Percentiles rank a stretch among this genome's conserved stretches.
These are phyloP conservation scores for Podaxis pistillaris DNA, from an alignment of 768 basidiomycete species.

Conservation along the genomic window DNA sequence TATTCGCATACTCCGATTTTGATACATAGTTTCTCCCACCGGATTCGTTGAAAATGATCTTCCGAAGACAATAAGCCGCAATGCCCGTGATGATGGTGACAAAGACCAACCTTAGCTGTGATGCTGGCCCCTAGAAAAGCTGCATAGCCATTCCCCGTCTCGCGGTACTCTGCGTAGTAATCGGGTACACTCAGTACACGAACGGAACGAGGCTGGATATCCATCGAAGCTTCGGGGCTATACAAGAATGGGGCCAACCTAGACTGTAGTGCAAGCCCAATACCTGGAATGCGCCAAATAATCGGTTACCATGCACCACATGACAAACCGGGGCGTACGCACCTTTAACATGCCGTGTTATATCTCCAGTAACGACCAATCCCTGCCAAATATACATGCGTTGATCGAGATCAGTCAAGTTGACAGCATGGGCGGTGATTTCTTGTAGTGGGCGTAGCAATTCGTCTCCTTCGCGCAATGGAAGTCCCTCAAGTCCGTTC, in stretches of 20 bases:
- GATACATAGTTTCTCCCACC: constrained; percentile 70
- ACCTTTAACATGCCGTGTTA: constrained; percentile 75
- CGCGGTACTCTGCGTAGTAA: constrained; percentile 88
- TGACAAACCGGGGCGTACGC: constrained; percentile 15
- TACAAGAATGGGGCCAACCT: constrained; percentile 62
- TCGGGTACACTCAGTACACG: constrained; percentile 73
- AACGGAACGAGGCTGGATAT: constrained; percentile 67
- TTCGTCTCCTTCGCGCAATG: constrained; percentile 22
- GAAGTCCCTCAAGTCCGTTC: constrained; percentile 30
- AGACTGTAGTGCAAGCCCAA: constrained; percentile 68
- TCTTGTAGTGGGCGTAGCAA: constrained; percentile 57
- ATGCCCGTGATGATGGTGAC: background rate
- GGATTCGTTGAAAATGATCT: constrained; percentile 77
- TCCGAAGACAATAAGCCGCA: constrained; percentile 12
- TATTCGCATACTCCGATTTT: constrained; percentile 72
- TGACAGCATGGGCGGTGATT: constrained; percentile 62
- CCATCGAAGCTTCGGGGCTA: constrained; percentile 63
- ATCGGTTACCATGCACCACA: background rate
- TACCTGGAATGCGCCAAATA: constrained; percentile 36
- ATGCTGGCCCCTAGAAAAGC: constrained; percentile 83
- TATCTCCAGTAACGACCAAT: constrained; percentile 76
- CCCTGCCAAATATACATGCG: constrained; percentile 77
- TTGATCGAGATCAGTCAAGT: constrained; percentile 58
- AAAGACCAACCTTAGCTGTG: constrained; percentile 67
- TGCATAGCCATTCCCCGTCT: constrained; percentile 78